phyloP scores from a whole-genome alignment of 768 basidiomycete genomes.

The Hericium alpestre region DNA sequence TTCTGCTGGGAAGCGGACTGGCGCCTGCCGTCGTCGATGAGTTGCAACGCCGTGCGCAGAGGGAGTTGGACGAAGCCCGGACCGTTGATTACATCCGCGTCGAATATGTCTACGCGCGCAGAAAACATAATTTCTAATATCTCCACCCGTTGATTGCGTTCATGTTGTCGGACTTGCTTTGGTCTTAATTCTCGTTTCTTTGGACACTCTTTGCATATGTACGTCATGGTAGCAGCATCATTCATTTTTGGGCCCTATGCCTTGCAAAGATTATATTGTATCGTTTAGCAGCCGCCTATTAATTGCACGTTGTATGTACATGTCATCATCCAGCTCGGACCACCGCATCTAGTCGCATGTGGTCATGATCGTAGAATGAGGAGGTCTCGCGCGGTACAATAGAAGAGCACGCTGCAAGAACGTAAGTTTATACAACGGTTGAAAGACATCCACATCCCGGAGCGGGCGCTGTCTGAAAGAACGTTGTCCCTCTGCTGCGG shows the following conservation, averaged over 20 bases:
- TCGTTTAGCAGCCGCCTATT: too few species aligned
- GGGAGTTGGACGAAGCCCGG: constrained; percentile 40
- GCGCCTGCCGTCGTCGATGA: constrained; percentile 41
- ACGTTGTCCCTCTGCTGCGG: too few species aligned
- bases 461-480: too few species aligned
- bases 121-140: constrained; percentile 18
- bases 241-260: background rate
- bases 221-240: background rate
- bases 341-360: too few species aligned
- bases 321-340: too few species aligned
- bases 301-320: too few species aligned
- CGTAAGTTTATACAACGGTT: too few species aligned
- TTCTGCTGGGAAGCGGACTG: constrained; percentile 54
- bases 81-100: constrained; percentile 42
- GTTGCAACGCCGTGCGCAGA: constrained; percentile 39
- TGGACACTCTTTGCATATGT: background rate
- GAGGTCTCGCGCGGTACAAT: too few species aligned
- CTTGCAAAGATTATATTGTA: too few species aligned
- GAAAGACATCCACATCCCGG: too few species aligned
- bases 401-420: too few species aligned
- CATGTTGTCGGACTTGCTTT: background rate
- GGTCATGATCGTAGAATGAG: too few species aligned
- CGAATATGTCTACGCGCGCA: constrained; percentile 53
- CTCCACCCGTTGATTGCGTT: background rate
- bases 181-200: background rate